Conservation (phyloP, 2,329 filamentous ascomycete species). For the Penicillium sp. region DNA sequence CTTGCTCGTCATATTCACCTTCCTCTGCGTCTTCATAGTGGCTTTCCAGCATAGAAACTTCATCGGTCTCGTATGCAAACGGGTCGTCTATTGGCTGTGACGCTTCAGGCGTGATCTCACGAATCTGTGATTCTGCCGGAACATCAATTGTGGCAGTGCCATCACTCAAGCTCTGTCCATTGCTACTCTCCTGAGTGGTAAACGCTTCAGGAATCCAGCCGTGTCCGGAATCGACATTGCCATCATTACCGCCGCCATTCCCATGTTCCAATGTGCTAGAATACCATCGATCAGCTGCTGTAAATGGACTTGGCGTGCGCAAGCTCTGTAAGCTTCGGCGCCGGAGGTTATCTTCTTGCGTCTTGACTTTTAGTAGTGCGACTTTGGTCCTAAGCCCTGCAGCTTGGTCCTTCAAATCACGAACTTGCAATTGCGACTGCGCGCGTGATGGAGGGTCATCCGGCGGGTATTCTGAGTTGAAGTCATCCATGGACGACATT, state of each 20-base stretch:
- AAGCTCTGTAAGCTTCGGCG: constrained; percentile 72
- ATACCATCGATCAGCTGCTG: constrained; percentile 62
- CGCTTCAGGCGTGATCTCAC: neutral
- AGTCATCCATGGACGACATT: constrained; percentile 26
- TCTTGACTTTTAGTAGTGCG: constrained; percentile 71
- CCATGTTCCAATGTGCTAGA: constrained; percentile 37
- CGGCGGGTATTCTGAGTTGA: constrained; percentile 34
- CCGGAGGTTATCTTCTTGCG: constrained; percentile 72
- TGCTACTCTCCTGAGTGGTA: constrained; percentile 16
- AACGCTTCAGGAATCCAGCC: constrained; percentile 32
- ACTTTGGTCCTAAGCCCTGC: constrained; percentile 81
- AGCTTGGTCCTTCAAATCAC: constrained; percentile 77
- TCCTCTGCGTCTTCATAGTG: constrained; percentile 44
- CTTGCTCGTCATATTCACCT: constrained; percentile 31
- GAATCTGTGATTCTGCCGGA: constrained; percentile 1
- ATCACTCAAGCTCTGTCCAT: neutral
- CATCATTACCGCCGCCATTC: constrained; percentile 29
- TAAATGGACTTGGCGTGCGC: constrained; percentile 74
- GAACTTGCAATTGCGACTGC: constrained; percentile 68
- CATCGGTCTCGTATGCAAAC: constrained; percentile 21
- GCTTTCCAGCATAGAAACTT: constrained; percentile 30
- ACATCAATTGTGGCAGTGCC: neutral
- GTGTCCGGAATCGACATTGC: constrained; percentile 29
- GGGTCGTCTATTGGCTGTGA: constrained; percentile 18
- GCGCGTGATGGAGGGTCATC: constrained; percentile 57